phyloP scores from a whole-genome alignment of 495 filamentous ascomycete genomes.

The Podospora tetraspora region DNA sequence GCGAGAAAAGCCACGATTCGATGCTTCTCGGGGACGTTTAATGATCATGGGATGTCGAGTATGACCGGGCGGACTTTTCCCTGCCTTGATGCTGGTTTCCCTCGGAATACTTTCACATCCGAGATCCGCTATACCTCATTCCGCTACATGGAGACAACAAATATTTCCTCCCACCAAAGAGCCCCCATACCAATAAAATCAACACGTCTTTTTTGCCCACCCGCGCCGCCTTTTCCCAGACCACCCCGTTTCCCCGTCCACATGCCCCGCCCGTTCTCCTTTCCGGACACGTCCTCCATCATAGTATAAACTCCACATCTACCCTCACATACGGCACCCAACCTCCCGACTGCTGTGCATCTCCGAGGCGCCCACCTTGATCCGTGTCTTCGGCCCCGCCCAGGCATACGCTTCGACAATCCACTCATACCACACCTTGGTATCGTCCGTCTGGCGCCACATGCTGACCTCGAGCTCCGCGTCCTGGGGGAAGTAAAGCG shows the following conservation, averaged over 20 bases:
- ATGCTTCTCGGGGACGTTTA: not conserved
- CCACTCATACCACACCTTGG: conserved; percentile 99
- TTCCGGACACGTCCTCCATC: not conserved
- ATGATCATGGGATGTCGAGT: not conserved
- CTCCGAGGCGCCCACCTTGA: conserved; percentile 75
- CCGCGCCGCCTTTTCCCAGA: not conserved
- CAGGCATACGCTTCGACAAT: conserved; percentile 75
- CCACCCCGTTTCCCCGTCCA: not conserved
- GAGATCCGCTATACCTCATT: not conserved
- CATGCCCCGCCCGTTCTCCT: not conserved
- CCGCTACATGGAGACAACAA: not conserved
- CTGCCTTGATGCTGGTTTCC: not conserved
- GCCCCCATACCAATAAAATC: not conserved
- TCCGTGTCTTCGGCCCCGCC: conserved; percentile 54
- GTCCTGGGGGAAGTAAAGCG: conserved; percentile 79
- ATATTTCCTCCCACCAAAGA: not conserved
- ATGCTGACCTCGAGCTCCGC: conserved; percentile 84
- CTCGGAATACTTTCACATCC: not conserved
- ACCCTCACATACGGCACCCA: conserved; percentile 77
- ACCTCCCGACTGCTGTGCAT: conserved; percentile 85
- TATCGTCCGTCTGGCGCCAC: conserved; percentile 90
- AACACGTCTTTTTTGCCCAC: not conserved
- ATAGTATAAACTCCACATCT: not conserved
- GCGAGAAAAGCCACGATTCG: not conserved
- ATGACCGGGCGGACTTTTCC: not conserved